Evolutionary conservation across 495 filamentous ascomycete species (phyloP).

Genomic region (Bacidia rubella): DNA sequence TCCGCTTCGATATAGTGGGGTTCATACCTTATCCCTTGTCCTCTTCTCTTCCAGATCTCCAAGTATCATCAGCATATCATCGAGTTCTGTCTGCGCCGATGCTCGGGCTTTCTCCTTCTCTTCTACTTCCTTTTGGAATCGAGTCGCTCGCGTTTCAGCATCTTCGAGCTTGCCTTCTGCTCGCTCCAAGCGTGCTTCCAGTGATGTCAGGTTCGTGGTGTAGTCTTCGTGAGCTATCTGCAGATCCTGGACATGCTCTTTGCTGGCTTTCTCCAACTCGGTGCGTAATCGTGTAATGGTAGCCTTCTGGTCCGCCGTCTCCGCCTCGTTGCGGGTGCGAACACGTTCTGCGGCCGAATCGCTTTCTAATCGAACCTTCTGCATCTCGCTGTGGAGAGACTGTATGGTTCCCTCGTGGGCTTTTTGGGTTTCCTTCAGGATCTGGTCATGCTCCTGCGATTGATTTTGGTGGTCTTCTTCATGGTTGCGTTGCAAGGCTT

Average conservation of each 20-base stretch:
- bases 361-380: constrained; percentile 36
- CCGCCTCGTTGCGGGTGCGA: constrained; percentile 42
- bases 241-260: constrained; percentile 43
- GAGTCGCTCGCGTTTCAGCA: constrained; percentile 22
- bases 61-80: constrained; percentile 78
- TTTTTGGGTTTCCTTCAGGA: constrained; percentile 32
- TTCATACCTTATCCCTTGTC: constrained; percentile 61
- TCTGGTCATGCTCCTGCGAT: constrained; percentile 32
- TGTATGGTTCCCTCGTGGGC: constrained; percentile 37
- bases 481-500: constrained; percentile 57
- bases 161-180: constrained; percentile 29
- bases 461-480: constrained; percentile 41
- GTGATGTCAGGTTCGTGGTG: constrained; percentile 31
- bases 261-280: constrained; percentile 42
- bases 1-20: not conserved
- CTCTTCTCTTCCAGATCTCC: constrained; percentile 82
- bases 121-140: constrained; percentile 24
- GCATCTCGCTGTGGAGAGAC: constrained; percentile 34
- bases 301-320: constrained; percentile 47
- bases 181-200: constrained; percentile 29
- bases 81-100: constrained; percentile 55
- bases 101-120: constrained; percentile 53
- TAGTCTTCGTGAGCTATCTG: constrained; percentile 44
- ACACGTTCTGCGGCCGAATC: constrained; percentile 33
- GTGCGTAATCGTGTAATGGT: constrained; percentile 44